Conservation (phyloP, 1,284 basidiomycete genomes). For the Marasmius fiardii region DNA sequence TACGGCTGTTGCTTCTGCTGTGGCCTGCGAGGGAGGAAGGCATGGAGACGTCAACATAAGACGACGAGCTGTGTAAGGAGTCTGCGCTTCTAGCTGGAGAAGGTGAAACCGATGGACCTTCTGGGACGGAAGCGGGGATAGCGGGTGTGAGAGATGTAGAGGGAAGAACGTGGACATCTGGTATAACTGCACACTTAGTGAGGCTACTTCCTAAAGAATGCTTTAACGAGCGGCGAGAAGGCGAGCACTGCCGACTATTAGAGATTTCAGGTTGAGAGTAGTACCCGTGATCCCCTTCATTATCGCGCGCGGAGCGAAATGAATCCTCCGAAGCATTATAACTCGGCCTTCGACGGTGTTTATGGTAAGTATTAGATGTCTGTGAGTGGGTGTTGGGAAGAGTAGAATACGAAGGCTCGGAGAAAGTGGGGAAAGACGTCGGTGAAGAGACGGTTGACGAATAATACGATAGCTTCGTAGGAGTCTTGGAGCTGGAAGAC, state of each 20-base stretch:
- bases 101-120: not conserved
- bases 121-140: not conserved
- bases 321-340: not conserved
- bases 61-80: not conserved
- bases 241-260: not conserved
- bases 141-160: not conserved
- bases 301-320: not conserved
- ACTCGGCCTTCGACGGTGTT: slow-evolving; percentile 1
- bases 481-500: not conserved
- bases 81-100: not conserved
- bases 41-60: not conserved
- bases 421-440: not conserved
- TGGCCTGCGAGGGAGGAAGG: not conserved
- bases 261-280: slow-evolving; percentile 8
- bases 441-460: slow-evolving; percentile 3
- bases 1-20: not conserved
- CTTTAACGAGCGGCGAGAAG: not conserved
- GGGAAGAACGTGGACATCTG: not conserved
- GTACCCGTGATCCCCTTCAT: slow-evolving; percentile 4
- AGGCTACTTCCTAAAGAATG: not conserved
- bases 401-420: not conserved
- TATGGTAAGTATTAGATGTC: not conserved
- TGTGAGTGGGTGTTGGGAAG: not conserved
- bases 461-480: not conserved
- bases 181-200: not conserved